phyloP scores from a whole-genome alignment of 257 asterid genomes.

The Fraxinus quadrangulata region DNA sequence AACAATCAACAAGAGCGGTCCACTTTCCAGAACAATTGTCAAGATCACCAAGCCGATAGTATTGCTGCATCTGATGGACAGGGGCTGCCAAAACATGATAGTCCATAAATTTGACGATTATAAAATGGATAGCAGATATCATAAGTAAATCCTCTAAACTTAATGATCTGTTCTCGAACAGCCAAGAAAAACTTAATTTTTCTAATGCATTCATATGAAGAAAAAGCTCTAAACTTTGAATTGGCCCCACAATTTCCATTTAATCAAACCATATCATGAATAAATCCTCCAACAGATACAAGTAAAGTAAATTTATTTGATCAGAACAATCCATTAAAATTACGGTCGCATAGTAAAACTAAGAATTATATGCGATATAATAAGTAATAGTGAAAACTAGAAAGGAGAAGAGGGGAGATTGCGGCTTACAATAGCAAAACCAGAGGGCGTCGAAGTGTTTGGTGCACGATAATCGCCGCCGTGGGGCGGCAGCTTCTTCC shows the following conservation, averaged over 20 bases:
- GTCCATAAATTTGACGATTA: slow-evolving; percentile 18
- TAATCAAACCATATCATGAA: not conserved
- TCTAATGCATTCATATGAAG: not conserved
- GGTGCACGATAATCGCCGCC: slow-evolving; percentile 57
- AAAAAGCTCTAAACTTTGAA: not conserved
- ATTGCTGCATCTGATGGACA: slow-evolving; percentile 88
- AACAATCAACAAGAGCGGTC: slow-evolving; percentile 73
- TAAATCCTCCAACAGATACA: not conserved
- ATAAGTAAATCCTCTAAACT: not conserved
- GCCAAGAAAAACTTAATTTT: slow-evolving; percentile 4
- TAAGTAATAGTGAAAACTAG: not conserved
- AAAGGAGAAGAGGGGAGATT: slow-evolving; percentile 4
- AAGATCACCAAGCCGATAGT: slow-evolving; percentile 73
- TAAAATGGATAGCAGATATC: not conserved
- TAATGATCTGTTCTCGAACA: not conserved
- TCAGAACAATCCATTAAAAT: not conserved
- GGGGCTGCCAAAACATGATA: slow-evolving; percentile 66
- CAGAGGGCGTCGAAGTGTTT: slow-evolving; percentile 74
- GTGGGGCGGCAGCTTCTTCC: slow-evolving; percentile 40
- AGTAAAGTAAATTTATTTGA: not conserved
- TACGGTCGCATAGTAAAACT: not conserved
- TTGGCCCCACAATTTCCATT: not conserved
- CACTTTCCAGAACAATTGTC: slow-evolving; percentile 79
- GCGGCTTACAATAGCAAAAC: slow-evolving; percentile 79
- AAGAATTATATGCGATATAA: slow-evolving; percentile 9